A percentile compares a stretch with the other conserved stretches of the same genome.
Evolutionary conservation across 2,329 filamentous ascomycete genomes (phyloP).

Genomic region (Ophiocordyceps camponoti-leonardi): DNA sequence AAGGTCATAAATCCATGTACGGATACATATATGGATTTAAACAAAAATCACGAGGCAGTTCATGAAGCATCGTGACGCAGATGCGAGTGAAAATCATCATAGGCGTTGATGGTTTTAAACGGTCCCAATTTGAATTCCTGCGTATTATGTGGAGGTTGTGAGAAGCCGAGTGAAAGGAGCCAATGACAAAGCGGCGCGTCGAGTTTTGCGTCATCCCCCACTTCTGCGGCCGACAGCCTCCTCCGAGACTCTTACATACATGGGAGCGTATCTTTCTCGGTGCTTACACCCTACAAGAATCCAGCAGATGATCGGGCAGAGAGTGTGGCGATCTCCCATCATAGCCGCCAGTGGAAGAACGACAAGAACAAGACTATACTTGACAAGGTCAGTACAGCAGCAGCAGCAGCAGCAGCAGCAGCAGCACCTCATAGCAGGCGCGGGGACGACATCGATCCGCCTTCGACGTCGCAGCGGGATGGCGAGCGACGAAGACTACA

Average conservation of each 20-base stretch:
- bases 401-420: neutral
- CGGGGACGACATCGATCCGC: neutral
- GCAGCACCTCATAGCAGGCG: neutral
- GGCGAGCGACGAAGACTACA: constrained; percentile 69
- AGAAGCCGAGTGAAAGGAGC: no score
- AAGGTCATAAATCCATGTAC: neutral
- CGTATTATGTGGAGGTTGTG: no score
- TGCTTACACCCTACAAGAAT: no score
- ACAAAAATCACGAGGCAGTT: no score
- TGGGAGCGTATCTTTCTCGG: no score
- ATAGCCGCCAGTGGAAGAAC: neutral
- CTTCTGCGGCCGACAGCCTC: no score
- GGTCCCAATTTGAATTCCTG: neutral
- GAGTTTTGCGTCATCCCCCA: no score
- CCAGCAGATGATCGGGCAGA: neutral
- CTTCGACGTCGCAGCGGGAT: constrained; percentile 21
- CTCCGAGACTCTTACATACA: no score
- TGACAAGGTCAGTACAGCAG: neutral
- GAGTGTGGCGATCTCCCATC: neutral
- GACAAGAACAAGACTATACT: neutral
- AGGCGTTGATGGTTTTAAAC: no score
- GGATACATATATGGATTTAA: neutral
- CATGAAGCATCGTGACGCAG: no score
- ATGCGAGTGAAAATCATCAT: no score
- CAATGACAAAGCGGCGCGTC: no score